These are phyloP conservation scores for Amauroascus niger DNA, from an alignment of 2,329 filamentous ascomycete genomes.

Conservation along the genomic window DNA sequence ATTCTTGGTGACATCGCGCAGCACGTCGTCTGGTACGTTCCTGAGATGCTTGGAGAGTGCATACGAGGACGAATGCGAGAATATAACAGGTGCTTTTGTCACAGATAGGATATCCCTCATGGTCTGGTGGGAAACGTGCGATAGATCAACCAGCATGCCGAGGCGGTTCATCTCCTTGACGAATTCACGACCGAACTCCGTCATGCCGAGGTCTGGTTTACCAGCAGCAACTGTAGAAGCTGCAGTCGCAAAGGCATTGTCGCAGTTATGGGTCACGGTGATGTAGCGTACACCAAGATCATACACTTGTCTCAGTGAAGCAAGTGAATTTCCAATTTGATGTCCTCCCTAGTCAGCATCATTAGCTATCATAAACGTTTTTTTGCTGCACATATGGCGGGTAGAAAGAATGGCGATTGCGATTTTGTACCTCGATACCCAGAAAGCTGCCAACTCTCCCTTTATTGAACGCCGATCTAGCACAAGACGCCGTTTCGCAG, in stretches of 20 bases:
- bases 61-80: slow-evolving; percentile 21
- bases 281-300: slow-evolving; percentile 22
- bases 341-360: slow-evolving; percentile 20
- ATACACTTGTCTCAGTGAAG: slow-evolving; percentile 14
- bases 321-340: slow-evolving; percentile 23
- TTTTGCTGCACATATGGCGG: neutral
- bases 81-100: slow-evolving; percentile 22
- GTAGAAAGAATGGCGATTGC: neutral
- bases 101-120: slow-evolving; percentile 22
- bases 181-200: slow-evolving; percentile 18
- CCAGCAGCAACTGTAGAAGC: slow-evolving; percentile 19
- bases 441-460: slow-evolving; percentile 22
- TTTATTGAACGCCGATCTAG: slow-evolving; percentile 17
- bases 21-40: slow-evolving; percentile 37
- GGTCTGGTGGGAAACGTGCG: slow-evolving; percentile 22
- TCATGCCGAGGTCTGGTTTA: slow-evolving; percentile 20
- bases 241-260: slow-evolving; percentile 25
- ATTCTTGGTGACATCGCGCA: slow-evolving; percentile 30
- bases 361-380: neutral
- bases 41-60: slow-evolving; percentile 26
- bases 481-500: slow-evolving; percentile 20
- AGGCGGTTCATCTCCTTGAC: slow-evolving; percentile 25
- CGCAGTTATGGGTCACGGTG: slow-evolving; percentile 24
- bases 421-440: slow-evolving; percentile 20
- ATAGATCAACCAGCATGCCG: slow-evolving; percentile 25